These are phyloP conservation scores for Mucor piriformis DNA, from an alignment of 371 early-diverging fungal species.

Conservation along the genomic window DNA sequence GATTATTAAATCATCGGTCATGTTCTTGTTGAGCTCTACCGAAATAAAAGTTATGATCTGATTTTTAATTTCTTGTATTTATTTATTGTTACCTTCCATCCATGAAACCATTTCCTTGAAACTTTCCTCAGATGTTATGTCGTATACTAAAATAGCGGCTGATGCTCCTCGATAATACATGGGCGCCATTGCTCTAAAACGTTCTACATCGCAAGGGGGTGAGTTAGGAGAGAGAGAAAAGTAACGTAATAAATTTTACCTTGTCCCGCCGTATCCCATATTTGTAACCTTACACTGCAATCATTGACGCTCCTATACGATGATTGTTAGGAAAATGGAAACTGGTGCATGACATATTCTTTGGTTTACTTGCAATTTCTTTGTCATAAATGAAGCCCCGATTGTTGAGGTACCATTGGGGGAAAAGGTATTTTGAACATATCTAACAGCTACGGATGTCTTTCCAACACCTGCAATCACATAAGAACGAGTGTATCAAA, in stretches of 20 bases:
- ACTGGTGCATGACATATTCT: neutral
- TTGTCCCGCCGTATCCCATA: constrained; percentile 30
- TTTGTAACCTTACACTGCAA: constrained; percentile 56
- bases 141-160: constrained; percentile 62
- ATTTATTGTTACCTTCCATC: constrained; percentile 55
- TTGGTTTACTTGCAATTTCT: constrained; percentile 51
- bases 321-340: neutral
- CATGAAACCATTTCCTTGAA: constrained; percentile 68
- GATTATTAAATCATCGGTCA: constrained; percentile 61
- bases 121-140: constrained; percentile 58
- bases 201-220: constrained; percentile 27
- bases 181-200: constrained; percentile 65
- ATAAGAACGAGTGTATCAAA: constrained; percentile 20
- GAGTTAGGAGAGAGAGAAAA: neutral
- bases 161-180: constrained; percentile 73
- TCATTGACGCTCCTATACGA: constrained; percentile 51
- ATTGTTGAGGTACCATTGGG: constrained; percentile 72
- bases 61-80: neutral
- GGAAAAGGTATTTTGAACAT: constrained; percentile 72
- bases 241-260: constrained; percentile 14
- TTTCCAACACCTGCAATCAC: constrained; percentile 64
- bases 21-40: constrained; percentile 63
- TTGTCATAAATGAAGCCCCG: constrained; percentile 74
- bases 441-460: constrained; percentile 72
- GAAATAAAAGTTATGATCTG: neutral